Percentiles rank a stretch among this genome's conserved stretches.
Evolutionary conservation across 805 yeast genomes (phyloP).

Genomic region (Pichia californica): DNA sequence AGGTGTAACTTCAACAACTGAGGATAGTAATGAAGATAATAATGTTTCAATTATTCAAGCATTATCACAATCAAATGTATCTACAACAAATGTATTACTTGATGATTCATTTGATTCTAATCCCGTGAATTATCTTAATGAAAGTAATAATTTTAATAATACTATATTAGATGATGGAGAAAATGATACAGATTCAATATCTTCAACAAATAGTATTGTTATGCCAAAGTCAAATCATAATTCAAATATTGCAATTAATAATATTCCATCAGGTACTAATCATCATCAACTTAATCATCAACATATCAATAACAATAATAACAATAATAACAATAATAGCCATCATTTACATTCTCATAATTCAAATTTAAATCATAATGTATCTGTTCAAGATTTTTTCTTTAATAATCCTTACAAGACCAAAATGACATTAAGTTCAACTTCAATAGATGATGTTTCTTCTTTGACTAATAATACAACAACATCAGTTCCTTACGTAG

Average conservation of each 20-base stretch:
- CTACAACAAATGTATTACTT: constrained; percentile 10
- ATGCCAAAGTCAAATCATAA: neutral
- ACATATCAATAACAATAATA: no score
- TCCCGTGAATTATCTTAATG: constrained; percentile 1
- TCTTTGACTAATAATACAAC: neutral
- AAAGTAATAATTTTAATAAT: constrained; percentile 11
- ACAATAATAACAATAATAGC: no score
- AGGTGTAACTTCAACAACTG: neutral
- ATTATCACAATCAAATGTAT: constrained; percentile 12
- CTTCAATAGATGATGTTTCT: constrained; percentile 10
- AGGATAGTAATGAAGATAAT: neutral
- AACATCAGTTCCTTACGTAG: no score
- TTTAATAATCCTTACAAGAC: constrained; percentile 28
- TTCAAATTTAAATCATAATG: no score
- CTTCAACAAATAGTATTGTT: constrained; percentile 3
- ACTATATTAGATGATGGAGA: neutral
- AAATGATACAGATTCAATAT: constrained; percentile 1
- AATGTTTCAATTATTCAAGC: constrained; percentile 24
- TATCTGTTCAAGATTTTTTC: constrained; percentile 53
- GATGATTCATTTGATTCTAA: constrained; percentile 8
- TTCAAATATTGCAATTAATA: no score
- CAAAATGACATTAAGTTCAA: constrained; percentile 12
- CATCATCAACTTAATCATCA: no score
- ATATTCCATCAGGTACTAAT: no score
- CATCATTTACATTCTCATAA: constrained; percentile 1